Evolutionary conservation across 2,329 filamentous ascomycete genomes (phyloP).

Genomic region (Sordariomycetes sp.): DNA sequence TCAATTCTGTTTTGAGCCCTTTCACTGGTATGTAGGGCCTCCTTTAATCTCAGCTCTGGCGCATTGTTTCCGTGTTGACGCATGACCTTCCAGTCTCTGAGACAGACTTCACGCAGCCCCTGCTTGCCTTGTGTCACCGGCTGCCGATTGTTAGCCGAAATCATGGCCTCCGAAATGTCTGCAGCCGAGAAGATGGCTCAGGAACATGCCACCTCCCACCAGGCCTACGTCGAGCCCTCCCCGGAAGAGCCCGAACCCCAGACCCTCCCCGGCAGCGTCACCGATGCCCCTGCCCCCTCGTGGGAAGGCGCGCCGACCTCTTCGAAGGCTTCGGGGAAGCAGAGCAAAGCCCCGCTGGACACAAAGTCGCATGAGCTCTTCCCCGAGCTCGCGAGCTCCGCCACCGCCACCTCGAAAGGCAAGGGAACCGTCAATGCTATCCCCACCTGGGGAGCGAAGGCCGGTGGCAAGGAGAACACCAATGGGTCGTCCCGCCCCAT

Average conservation of each 20-base stretch:
- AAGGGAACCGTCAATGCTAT: slow-evolving; percentile 56
- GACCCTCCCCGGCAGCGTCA: background rate
- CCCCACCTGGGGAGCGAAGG: slow-evolving; percentile 67
- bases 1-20: background rate
- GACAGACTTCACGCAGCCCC: background rate
- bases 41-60: background rate
- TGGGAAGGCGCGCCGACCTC: slow-evolving; percentile 36
- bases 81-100: background rate
- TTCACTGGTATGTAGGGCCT: background rate
- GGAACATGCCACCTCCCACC: slow-evolving; percentile 45
- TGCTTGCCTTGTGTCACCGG: background rate
- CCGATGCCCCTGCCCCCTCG: slow-evolving; percentile 31
- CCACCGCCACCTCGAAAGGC: slow-evolving; percentile 33
- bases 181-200: slow-evolving; percentile 51
- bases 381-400: slow-evolving; percentile 64
- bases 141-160: slow-evolving; percentile 1
- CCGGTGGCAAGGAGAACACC: slow-evolving; percentile 27
- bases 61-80: background rate
- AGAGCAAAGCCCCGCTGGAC: slow-evolving; percentile 57
- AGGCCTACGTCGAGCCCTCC: slow-evolving; percentile 69
- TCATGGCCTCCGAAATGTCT: slow-evolving; percentile 20
- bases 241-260: slow-evolving; percentile 48
- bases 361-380: slow-evolving; percentile 86
- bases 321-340: slow-evolving; percentile 58
- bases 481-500: slow-evolving; percentile 24